phyloP scores from a whole-genome alignment of 148 eudicot species.

The Agrostemma githago region DNA sequence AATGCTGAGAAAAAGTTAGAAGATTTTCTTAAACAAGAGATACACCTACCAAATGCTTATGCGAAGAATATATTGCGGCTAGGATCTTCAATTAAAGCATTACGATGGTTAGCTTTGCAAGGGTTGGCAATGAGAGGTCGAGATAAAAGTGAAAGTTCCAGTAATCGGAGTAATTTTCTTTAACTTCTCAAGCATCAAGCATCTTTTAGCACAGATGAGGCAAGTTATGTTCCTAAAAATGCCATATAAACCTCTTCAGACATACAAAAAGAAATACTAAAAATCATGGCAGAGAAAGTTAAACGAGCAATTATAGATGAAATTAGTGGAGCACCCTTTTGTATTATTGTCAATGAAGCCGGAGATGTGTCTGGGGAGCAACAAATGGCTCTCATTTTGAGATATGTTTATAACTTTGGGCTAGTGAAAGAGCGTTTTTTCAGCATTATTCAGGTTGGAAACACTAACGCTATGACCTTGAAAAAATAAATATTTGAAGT shows the following conservation, averaged over 20 bases:
- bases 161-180: neutral
- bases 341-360: too few relatives aligned
- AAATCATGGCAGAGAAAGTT: neutral
- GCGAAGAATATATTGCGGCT: neutral
- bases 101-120: neutral
- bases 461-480: neutral
- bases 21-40: neutral
- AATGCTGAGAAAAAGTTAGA: too few relatives aligned
- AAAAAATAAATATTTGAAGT: neutral
- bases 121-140: slow-evolving; percentile 8
- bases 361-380: too few relatives aligned
- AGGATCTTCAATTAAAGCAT: neutral
- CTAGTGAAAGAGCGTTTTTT: too few relatives aligned
- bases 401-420: too few relatives aligned
- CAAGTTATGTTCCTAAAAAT: neutral
- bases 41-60: neutral
- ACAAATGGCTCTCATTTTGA: too few relatives aligned
- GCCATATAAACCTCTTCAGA: neutral
- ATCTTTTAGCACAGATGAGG: neutral
- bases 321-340: neutral
- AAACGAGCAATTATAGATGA: neutral
- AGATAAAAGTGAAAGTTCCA: neutral
- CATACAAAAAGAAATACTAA: neutral
- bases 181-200: neutral
- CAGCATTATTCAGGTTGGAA: too few relatives aligned